These are phyloP conservation scores for Grigorovia yakushimaensis DNA, from an alignment of 805 yeast genomes.

Conservation along the genomic window DNA sequence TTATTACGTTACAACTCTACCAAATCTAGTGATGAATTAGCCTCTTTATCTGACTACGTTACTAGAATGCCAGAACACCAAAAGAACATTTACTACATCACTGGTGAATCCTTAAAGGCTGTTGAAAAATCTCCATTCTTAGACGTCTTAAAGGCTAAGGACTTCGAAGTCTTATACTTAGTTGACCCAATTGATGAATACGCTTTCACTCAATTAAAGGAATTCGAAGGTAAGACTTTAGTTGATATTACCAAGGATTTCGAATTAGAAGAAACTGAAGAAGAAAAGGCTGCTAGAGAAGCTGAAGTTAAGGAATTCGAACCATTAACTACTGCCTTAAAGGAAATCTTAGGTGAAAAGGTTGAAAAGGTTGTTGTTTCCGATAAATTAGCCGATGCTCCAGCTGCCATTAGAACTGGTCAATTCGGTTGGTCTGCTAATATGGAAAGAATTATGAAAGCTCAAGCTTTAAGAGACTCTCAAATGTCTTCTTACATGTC, in stretches of 20 bases:
- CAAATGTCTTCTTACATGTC: conserved; percentile 99
- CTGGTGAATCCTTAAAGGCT: conserved; percentile 97
- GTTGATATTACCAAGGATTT: conserved; percentile 99
- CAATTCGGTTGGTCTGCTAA: conserved; percentile 99
- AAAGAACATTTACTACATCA: conserved; percentile 97
- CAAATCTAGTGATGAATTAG: conserved; percentile 86
- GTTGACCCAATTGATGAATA: conserved; percentile 99
- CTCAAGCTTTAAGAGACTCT: conserved; percentile 98
- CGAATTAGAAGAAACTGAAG: conserved; percentile 96
- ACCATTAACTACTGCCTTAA: conserved; percentile 88
- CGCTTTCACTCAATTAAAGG: conserved; percentile 98
- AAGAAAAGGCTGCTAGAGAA: conserved; percentile 93
- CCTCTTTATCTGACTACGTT: conserved; percentile 93
- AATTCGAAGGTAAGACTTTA: conserved; percentile 97
- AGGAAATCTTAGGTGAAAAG: conserved; percentile 95
- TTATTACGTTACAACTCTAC: conserved; percentile 95
- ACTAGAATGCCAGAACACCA: conserved; percentile 99
- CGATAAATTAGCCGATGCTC: conserved; percentile 93
- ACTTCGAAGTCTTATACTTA: conserved; percentile 94
- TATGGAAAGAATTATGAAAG: conserved; percentile 99
- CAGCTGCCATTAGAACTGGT: conserved; percentile 99
- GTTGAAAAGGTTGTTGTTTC: conserved; percentile 99
- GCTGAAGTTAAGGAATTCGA: conserved; percentile 86
- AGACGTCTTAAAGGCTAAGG: conserved; percentile 96
- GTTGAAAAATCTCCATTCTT: conserved; percentile 99